These are phyloP conservation scores for Apiotrichum mycotoxinovorans DNA, from an alignment of 1,284 basidiomycete species.

Conservation along the genomic window DNA sequence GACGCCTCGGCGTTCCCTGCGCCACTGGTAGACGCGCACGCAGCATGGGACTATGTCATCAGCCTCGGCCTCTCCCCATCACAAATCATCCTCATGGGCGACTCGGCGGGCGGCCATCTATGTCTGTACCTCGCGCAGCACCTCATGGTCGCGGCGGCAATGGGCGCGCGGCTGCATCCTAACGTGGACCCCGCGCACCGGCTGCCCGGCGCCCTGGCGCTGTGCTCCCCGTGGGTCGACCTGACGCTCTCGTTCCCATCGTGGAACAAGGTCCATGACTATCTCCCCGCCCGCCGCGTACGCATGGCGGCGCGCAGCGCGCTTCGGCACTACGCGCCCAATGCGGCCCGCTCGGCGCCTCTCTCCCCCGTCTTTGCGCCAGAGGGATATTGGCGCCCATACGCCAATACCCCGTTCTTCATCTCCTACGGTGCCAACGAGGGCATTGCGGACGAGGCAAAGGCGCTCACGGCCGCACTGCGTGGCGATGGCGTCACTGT, in stretches of 20 bases:
- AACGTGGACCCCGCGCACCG: neutral
- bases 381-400: conserved; percentile 17
- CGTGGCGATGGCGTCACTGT: conserved; percentile 32
- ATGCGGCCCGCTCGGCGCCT: conserved; percentile 4
- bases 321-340: conserved; percentile 18
- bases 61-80: conserved; percentile 10
- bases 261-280: conserved; percentile 8
- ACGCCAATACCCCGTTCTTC: conserved; percentile 25
- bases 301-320: conserved; percentile 8
- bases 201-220: conserved; percentile 55
- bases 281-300: conserved; percentile 7
- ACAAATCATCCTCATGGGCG: conserved; percentile 12
- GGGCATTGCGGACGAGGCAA: conserved; percentile 34
- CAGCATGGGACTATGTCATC: conserved; percentile 15
- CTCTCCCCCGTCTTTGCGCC: conserved; percentile 26
- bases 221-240: conserved; percentile 60
- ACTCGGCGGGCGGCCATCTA: conserved; percentile 20
- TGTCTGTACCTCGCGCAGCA: conserved; percentile 13
- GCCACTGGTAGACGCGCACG: conserved; percentile 15
- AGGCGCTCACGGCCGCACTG: conserved; percentile 30
- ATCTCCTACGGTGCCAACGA: conserved; percentile 38
- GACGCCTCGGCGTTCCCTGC: conserved; percentile 13
- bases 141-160: conserved; percentile 1
- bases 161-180: neutral
- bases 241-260: conserved; percentile 34